These are phyloP conservation scores for Leccinum fibrillosum DNA, from an alignment of 768 basidiomycete genomes.

Conservation along the genomic window DNA sequence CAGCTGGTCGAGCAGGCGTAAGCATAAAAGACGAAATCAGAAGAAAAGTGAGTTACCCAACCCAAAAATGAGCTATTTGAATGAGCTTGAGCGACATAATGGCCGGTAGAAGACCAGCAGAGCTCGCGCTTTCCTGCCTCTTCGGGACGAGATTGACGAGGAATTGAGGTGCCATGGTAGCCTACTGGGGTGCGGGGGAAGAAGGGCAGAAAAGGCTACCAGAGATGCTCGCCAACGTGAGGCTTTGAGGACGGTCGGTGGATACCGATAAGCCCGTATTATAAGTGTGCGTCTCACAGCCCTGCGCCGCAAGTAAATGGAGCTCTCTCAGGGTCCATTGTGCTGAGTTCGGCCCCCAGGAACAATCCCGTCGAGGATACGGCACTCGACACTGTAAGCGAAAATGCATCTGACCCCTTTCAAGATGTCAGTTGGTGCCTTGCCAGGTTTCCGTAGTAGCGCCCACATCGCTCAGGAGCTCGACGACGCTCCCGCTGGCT, in stretches of 20 bases:
- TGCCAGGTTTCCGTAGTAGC: neutral
- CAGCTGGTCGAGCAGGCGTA: slow-evolving; percentile 41
- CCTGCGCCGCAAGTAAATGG: slow-evolving; percentile 5
- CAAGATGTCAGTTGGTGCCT: neutral
- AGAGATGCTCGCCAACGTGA: neutral
- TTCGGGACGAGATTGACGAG: slow-evolving; percentile 47
- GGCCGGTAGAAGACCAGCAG: slow-evolving; percentile 41
- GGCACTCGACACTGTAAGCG: slow-evolving; percentile 6
- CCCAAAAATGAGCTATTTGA: slow-evolving; percentile 58
- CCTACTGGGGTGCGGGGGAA: neutral
- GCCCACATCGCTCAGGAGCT: neutral
- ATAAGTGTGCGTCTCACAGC: slow-evolving; percentile 1
- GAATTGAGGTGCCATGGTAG: slow-evolving; percentile 32
- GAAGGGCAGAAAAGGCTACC: neutral
- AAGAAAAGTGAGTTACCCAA: slow-evolving; percentile 39
- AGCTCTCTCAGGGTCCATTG: slow-evolving; percentile 1
- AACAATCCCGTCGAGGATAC: slow-evolving; percentile 14
- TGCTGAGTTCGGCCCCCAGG: slow-evolving; percentile 11
- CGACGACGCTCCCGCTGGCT: neutral
- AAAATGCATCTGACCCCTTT: neutral
- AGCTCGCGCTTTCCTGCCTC: slow-evolving; percentile 37
- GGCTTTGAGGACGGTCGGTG: neutral
- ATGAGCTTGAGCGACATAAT: slow-evolving; percentile 44
- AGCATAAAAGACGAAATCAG: neutral
- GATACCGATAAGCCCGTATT: slow-evolving; percentile 4